A percentile compares a stretch with the other conserved stretches of the same genome.
phyloP scores from a whole-genome alignment of 2,329 filamentous ascomycete species.

The Penicillium sp. region DNA sequence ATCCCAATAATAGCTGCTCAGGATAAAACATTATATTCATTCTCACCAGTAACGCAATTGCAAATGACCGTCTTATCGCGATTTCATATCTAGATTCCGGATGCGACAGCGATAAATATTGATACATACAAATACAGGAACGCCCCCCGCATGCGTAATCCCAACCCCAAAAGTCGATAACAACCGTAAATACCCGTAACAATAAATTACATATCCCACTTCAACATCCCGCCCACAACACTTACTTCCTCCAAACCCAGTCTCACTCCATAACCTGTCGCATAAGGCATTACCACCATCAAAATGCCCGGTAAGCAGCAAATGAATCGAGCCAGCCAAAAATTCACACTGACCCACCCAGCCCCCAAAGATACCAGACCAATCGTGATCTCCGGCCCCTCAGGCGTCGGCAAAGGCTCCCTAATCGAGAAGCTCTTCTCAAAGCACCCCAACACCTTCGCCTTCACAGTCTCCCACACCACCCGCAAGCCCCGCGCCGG shows the following conservation, averaged over 20 bases:
- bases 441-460: slow-evolving; percentile 45
- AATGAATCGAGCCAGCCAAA: not conserved
- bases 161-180: not conserved
- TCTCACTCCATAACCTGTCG: not conserved
- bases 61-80: too few relatives aligned
- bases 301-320: not conserved
- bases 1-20: not conserved
- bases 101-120: not conserved
- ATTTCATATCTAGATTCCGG: not conserved
- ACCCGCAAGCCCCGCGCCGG: slow-evolving; percentile 74
- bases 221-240: not conserved
- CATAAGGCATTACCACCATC: not conserved
- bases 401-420: slow-evolving; percentile 46
- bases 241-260: not conserved
- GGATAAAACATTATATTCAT: not conserved
- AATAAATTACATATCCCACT: not conserved
- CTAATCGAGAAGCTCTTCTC: slow-evolving; percentile 44
- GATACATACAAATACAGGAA: not conserved
- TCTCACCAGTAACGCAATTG: not conserved
- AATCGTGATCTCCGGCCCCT: slow-evolving; percentile 44
- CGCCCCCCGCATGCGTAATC: not conserved
- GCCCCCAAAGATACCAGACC: slow-evolving; percentile 18
- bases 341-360: not conserved
- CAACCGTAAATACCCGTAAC: not conserved
- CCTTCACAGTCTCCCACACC: slow-evolving; percentile 61